A percentile compares a stretch with the other conserved stretches of the same genome.
phyloP scores from a whole-genome alignment of 78 protist genomes.

The Pigoraptor vietnamica region DNA sequence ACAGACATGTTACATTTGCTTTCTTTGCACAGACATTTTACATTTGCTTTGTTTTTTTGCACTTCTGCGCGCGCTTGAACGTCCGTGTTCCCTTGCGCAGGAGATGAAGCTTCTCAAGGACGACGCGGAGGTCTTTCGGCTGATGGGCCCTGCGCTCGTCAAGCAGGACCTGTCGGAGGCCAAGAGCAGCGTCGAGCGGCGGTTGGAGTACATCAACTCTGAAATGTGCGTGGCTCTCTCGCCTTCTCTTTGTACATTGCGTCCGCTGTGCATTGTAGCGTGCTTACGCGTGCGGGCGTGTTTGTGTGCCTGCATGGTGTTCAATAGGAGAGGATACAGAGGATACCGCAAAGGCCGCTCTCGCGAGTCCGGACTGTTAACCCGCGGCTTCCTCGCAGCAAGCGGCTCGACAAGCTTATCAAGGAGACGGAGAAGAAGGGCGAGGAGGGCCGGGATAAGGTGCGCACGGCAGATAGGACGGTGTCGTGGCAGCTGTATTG shows the following conservation, averaged over 20 bases:
- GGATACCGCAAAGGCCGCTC: background rate
- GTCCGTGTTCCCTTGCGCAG: background rate
- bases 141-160: constrained; percentile 30
- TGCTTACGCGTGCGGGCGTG: too few species aligned
- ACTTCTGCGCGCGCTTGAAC: too few species aligned
- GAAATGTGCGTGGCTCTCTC: background rate
- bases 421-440: background rate
- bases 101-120: background rate
- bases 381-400: background rate
- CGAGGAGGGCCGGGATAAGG: background rate
- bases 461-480: background rate
- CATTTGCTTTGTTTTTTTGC: background rate
- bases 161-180: constrained; percentile 15
- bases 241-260: background rate
- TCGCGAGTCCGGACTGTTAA: background rate
- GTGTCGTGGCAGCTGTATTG: background rate
- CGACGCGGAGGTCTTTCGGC: constrained; percentile 2
- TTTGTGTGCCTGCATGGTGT: too few species aligned
- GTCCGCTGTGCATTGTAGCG: background rate
- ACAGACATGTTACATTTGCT: too few species aligned
- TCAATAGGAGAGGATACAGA: too few species aligned
- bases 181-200: constrained; percentile 7
- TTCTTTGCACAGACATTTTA: too few species aligned
- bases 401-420: background rate
- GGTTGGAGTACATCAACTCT: constrained; percentile 8